Evolutionary conservation across 176 grass and related monocot species (phyloP).

Genomic region (Bolboschoenus planiculmis): DNA sequence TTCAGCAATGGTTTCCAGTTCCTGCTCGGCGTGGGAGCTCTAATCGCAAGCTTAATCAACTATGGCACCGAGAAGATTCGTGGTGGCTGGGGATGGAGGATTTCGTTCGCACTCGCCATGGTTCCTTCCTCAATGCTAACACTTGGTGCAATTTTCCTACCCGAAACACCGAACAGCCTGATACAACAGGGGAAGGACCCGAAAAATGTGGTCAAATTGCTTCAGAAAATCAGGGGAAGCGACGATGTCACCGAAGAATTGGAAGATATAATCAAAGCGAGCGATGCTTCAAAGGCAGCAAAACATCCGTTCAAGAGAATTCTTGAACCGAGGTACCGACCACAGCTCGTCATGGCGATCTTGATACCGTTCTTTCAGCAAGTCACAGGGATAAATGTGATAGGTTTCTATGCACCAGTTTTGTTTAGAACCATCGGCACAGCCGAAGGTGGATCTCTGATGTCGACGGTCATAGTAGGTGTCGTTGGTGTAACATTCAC

Average conservation of each 20-base stretch:
- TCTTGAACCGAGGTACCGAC: conserved; percentile 11
- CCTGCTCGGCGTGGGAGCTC: conserved; percentile 22
- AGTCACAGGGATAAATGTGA: conserved; percentile 24
- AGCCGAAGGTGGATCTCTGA: neutral
- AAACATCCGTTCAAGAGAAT: conserved; percentile 13
- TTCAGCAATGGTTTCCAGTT: conserved; percentile 50
- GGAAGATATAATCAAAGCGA: conserved; percentile 7
- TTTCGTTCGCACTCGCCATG: conserved; percentile 32
- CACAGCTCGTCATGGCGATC: conserved; percentile 14
- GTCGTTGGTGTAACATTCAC: neutral
- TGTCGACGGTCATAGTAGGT: conserved; percentile 7
- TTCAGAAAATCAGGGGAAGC: conserved; percentile 15
- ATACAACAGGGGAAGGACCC: conserved; percentile 33
- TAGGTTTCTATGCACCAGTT: conserved; percentile 11
- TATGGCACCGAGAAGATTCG: conserved; percentile 42
- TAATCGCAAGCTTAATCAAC: conserved; percentile 38
- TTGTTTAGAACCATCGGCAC: conserved; percentile 19
- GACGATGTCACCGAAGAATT: neutral
- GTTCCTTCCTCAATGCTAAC: conserved; percentile 29
- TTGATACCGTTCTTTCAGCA: conserved; percentile 23
- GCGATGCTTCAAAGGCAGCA: neutral
- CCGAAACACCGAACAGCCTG: conserved; percentile 47
- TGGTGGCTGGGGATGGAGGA: conserved; percentile 41
- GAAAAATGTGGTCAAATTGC: neutral
- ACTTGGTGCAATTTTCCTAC: conserved; percentile 35